phyloP scores from a whole-genome alignment of 305 asterid species.

The Fraxinus angustifolia region DNA sequence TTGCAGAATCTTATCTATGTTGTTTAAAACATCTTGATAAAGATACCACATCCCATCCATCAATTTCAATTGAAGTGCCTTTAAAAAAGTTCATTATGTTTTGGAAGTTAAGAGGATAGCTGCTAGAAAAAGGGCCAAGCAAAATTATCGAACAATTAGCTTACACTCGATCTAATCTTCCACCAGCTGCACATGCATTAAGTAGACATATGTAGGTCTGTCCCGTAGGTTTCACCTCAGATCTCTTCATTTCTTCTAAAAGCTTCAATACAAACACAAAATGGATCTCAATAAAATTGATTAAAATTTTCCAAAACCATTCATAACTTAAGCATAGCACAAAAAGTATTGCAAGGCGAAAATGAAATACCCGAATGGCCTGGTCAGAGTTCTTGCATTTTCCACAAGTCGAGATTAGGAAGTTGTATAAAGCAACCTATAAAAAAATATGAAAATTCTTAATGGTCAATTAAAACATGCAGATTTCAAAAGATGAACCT shows the following conservation, averaged over 20 bases:
- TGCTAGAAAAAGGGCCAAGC: conserved; percentile 10
- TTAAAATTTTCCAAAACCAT: conserved; percentile 18
- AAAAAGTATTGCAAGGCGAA: conserved; percentile 1
- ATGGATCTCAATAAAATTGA: conserved; percentile 8
- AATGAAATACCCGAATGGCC: conserved; percentile 60
- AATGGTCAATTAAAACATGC: background rate
- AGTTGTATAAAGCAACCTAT: conserved; percentile 79
- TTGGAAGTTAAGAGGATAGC: conserved; percentile 11
- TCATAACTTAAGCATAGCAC: conserved; percentile 10
- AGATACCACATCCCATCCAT: background rate
- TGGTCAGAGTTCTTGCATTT: conserved; percentile 76
- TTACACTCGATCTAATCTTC: conserved; percentile 89
- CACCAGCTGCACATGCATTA: conserved; percentile 82
- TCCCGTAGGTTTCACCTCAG: conserved; percentile 79
- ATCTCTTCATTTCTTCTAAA: conserved; percentile 85
- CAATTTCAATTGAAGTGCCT: background rate
- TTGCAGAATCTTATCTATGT: background rate
- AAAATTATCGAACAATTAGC: conserved; percentile 22
- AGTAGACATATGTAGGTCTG: conserved; percentile 87
- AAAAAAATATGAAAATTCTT: background rate
- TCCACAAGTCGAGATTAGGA: conserved; percentile 81
- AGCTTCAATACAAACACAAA: conserved; percentile 45
- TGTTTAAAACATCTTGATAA: background rate
- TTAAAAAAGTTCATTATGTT: background rate
- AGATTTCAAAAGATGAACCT: background rate